phyloP scores from a whole-genome alignment of 1,284 basidiomycete species.

The Pseudomicrostroma phylloplanum region DNA sequence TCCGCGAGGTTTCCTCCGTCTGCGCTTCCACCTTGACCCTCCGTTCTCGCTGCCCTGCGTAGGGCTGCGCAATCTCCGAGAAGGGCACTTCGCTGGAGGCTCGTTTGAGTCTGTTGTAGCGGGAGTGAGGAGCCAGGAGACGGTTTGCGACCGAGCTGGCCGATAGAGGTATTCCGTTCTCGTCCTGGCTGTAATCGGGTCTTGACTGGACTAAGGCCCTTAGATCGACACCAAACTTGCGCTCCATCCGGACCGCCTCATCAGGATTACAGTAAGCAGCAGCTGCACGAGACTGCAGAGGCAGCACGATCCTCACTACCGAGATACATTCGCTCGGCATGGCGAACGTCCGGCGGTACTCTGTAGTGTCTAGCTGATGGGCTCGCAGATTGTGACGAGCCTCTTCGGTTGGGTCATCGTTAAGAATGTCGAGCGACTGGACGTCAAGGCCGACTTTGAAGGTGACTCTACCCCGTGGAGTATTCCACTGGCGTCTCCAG shows the following conservation, averaged over 20 bases:
- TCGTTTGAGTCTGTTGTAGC: too few relatives aligned
- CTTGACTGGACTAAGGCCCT: background rate
- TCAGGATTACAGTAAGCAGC: background rate
- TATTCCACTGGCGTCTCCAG: background rate
- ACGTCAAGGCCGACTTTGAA: background rate
- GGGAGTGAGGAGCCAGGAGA: too few relatives aligned
- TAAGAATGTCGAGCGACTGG: background rate
- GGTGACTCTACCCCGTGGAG: background rate
- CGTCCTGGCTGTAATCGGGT: too few relatives aligned
- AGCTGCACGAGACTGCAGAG: background rate
- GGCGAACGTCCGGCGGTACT: background rate
- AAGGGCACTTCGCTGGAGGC: too few relatives aligned
- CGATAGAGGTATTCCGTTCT: too few relatives aligned
- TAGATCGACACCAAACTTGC: background rate
- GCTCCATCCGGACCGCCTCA: background rate
- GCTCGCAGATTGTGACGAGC: background rate
- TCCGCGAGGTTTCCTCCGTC: too few relatives aligned
- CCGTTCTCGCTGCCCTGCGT: too few relatives aligned
- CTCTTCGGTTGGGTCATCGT: slow-evolving; percentile 1
- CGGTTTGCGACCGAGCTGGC: too few relatives aligned
- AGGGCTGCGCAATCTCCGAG: too few relatives aligned
- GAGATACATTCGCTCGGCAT: background rate
- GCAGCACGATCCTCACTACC: background rate
- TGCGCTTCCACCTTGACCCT: too few relatives aligned
- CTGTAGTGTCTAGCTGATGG: background rate